Evolutionary conservation across 345 rosid species (phyloP).

Genomic region (Cardamine occulta): DNA sequence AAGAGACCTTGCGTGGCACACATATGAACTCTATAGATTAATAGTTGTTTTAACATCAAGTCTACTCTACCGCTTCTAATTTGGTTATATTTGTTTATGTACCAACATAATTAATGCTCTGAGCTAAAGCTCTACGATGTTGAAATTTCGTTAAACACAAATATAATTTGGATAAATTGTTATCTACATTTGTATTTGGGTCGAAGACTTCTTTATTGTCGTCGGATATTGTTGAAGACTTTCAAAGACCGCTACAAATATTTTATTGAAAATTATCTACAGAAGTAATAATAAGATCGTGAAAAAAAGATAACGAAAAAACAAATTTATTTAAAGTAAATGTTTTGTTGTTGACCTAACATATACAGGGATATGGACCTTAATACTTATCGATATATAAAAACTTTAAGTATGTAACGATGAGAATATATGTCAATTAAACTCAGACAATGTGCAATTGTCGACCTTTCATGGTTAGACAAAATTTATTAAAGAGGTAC

Average conservation of each 20-base stretch:
- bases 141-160: not conserved
- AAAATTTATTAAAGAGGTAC: too few relatives aligned
- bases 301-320: not conserved
- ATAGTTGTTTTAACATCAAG: not conserved
- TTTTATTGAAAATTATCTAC: not conserved
- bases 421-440: not conserved
- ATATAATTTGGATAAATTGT: not conserved
- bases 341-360: conserved; percentile 25
- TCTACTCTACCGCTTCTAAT: not conserved
- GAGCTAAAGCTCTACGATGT: not conserved
- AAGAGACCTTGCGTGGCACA: conserved; percentile 4
- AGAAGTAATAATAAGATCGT: not conserved
- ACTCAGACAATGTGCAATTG: not conserved
- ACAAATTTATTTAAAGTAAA: not conserved
- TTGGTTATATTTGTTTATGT: conserved; percentile 1
- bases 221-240: conserved; percentile 27
- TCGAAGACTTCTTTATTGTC: conserved; percentile 23
- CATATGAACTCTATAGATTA: not conserved
- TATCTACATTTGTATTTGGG: conserved; percentile 2
- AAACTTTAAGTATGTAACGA: not conserved
- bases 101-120: conserved; percentile 15
- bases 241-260: not conserved
- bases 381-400: not conserved
- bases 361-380: conserved; percentile 2
- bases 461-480: not conserved